Evolutionary conservation across 208 protist genomes (phyloP).

Genomic region (Sergeia podlipaevii): DNA sequence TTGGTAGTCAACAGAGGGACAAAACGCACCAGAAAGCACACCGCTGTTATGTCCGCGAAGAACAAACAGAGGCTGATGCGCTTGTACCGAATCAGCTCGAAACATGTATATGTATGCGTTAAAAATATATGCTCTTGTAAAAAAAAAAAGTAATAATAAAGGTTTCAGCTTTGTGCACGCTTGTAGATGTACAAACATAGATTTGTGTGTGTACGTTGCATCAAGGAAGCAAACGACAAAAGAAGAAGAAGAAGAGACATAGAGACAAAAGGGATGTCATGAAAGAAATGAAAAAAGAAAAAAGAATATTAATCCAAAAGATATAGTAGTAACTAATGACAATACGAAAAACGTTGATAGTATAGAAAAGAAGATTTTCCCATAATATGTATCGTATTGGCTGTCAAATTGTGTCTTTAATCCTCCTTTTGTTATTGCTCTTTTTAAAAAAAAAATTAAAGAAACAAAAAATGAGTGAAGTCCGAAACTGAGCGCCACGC

Average conservation of each 20-base stretch:
- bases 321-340: too few species aligned
- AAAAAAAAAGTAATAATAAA: slow-evolving; percentile 16
- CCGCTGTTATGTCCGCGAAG: slow-evolving; percentile 48
- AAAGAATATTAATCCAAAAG: too few species aligned
- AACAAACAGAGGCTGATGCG: slow-evolving; percentile 64
- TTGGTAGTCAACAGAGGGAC: slow-evolving; percentile 8
- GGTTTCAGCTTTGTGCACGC: background rate
- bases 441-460: background rate
- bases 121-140: too few species aligned
- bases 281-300: slow-evolving; percentile 8
- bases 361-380: too few species aligned
- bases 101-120: too few species aligned
- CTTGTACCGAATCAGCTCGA: too few species aligned
- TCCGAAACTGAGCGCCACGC: too few species aligned
- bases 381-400: too few species aligned
- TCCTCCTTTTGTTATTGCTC: too few species aligned
- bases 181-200: slow-evolving; percentile 7
- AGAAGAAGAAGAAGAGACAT: slow-evolving; percentile 1
- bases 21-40: slow-evolving; percentile 62
- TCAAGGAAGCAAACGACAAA: background rate
- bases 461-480: slow-evolving; percentile 3
- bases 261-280: background rate
- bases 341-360: too few species aligned
- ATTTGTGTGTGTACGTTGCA: too few species aligned
- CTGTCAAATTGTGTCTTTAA: too few species aligned